phyloP scores from a whole-genome alignment of 2,329 filamentous ascomycete species.

The Sarocladiaceae sp. region DNA sequence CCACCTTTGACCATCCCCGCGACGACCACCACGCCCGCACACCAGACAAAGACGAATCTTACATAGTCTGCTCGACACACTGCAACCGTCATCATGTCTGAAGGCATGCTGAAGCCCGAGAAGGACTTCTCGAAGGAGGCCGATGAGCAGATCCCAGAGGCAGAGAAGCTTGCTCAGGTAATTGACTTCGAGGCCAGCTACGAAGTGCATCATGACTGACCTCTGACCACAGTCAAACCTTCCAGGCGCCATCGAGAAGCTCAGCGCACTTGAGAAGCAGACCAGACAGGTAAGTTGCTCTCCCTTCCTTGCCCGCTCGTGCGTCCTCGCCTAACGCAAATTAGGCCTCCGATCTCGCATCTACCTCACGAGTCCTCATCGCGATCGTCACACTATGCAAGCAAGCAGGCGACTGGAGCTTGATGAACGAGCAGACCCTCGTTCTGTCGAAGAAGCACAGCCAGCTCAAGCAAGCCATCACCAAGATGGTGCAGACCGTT shows the following conservation, averaged over 20 bases:
- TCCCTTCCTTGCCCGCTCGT: slow-evolving; percentile 13
- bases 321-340: slow-evolving; percentile 14
- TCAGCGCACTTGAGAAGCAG: slow-evolving; percentile 89
- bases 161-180: slow-evolving; percentile 84
- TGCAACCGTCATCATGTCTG: slow-evolving; percentile 59
- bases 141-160: slow-evolving; percentile 86
- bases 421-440: slow-evolving; percentile 94
- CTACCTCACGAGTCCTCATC: slow-evolving; percentile 84
- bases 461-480: slow-evolving; percentile 98
- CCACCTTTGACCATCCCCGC: not conserved
- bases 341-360: slow-evolving; percentile 90
- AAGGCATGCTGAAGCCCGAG: slow-evolving; percentile 78
- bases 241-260: slow-evolving; percentile 87
- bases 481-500: slow-evolving; percentile 97
- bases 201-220: not conserved
- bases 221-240: slow-evolving; percentile 60
- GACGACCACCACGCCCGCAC: not conserved
- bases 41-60: not conserved
- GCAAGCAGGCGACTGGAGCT: slow-evolving; percentile 84
- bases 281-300: slow-evolving; percentile 76
- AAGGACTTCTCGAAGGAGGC: slow-evolving; percentile 98
- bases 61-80: not conserved
- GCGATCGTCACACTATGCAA: slow-evolving; percentile 93
- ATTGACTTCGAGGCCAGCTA: not conserved
- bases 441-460: slow-evolving; percentile 99